Base-by-base conservation (phyloP, 495 filamentous ascomycete genomes). In the Wilcoxina mikolae region DNA sequence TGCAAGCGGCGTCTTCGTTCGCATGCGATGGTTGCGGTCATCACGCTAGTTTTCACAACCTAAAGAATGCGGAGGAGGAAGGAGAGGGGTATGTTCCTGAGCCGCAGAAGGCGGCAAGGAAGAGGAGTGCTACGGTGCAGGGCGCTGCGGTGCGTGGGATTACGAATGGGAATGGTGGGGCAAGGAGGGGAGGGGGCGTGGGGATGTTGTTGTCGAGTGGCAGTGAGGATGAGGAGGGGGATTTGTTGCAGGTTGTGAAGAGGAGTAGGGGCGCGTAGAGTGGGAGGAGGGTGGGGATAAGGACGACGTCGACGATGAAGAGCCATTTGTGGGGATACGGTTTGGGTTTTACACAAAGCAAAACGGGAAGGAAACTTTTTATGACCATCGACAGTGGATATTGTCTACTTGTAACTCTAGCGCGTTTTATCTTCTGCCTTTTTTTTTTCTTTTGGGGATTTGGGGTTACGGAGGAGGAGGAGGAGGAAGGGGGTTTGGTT, bases 1-100 rank as follows among this genome's bases (percentile, higher is more conserved):
- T 76, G 44, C 75, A 78, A 64, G 75, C 72, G 57, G 57, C 71
- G 3, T 72, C 72, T 0, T 70, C 66, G 28, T 78, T 73, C 65
- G 70, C 72, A 18, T 78, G 75, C 63, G 75, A 78, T 56, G 75
- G 75, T 18, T 78, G 75, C 55, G 65, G 64, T 4, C 75, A 78
- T 58, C 75, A 78, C 57, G 75, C 75, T 4, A 70, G 67, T 15
- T 78, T 76, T 56, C 75, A 78, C 61, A 68, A 64, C 47, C 64
- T 78, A 65, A 73, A 73, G 54, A 76, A 74, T 23, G 60, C 53
- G 24, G 75, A 78, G 25, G 74, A 77, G 24, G 73, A 68, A 23
- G 24, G 25, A 11, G 46, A 28, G 12, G 46, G 46, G 2, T 49
- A 18, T 20, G 22, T 23, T 15, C 46, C 46, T 2, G 46, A 49